These are phyloP conservation scores for Paramecium pentaurelia DNA, from an alignment of 73 alveolate genomes.

Conservation along the genomic window DNA sequence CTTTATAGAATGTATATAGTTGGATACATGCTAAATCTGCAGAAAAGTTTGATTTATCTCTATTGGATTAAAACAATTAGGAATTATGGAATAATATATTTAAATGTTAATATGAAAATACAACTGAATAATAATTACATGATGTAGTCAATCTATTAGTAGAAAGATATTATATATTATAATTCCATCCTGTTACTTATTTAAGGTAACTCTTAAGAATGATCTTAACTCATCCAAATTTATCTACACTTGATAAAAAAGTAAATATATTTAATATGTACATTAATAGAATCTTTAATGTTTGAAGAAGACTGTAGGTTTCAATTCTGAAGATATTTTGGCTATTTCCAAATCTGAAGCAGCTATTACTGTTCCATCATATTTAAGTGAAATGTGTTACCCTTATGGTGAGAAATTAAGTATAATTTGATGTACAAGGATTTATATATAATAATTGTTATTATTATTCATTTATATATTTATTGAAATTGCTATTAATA, in stretches of 20 bases:
- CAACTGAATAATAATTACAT: background rate
- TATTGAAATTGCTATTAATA: background rate
- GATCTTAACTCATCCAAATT: background rate
- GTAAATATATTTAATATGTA: background rate
- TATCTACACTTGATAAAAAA: background rate
- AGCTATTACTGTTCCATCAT: background rate
- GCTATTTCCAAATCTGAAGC: background rate
- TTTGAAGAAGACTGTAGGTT: background rate
- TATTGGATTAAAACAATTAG: background rate
- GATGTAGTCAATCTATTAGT: background rate
- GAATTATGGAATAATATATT: background rate
- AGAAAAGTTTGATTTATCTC: background rate
- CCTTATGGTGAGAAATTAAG: slow-evolving; percentile 17
- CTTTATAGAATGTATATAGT: background rate
- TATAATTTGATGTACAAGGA: background rate
- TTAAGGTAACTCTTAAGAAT: background rate
- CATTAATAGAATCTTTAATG: background rate
- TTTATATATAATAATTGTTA: background rate
- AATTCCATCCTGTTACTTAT: background rate
- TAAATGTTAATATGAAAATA: background rate
- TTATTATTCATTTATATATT: background rate
- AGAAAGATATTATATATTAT: background rate
- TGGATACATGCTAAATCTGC: background rate
- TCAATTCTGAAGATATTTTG: slow-evolving; percentile 14
- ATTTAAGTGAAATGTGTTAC: background rate